These are phyloP conservation scores for Exobasidium rhododendri DNA, from an alignment of 1,284 basidiomycete genomes.

Conservation along the genomic window DNA sequence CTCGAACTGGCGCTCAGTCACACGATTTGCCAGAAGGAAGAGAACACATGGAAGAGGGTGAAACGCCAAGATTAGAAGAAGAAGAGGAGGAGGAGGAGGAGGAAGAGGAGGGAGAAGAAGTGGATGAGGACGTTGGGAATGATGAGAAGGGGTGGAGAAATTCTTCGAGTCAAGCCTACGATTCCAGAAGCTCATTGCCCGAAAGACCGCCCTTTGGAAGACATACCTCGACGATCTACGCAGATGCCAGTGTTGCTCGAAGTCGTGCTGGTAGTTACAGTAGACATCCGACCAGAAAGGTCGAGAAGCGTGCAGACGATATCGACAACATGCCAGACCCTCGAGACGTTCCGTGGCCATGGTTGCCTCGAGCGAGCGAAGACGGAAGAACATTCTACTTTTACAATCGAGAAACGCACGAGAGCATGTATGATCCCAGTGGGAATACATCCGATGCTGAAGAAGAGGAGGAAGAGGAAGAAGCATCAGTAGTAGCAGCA, in stretches of 20 bases:
- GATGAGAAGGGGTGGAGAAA: too few species aligned
- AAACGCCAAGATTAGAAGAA: background rate
- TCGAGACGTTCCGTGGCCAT: conserved; percentile 27
- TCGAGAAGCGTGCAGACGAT: conserved; percentile 14
- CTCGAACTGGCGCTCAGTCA: conserved; percentile 2
- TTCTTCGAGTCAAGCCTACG: too few species aligned
- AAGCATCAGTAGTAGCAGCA: too few species aligned
- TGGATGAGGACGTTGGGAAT: too few species aligned
- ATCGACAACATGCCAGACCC: conserved; percentile 30
- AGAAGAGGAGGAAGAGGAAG: conserved; percentile 21
- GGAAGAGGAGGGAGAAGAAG: background rate
- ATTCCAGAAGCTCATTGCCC: too few species aligned
- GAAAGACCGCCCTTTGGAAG: background rate
- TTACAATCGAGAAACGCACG: conserved; percentile 27
- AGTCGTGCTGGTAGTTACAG: background rate
- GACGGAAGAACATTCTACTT: conserved; percentile 37
- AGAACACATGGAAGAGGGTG: conserved; percentile 2
- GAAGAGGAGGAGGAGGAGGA: background rate
- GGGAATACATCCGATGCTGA: conserved; percentile 16
- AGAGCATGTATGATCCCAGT: conserved; percentile 29
- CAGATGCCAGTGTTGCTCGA: background rate
- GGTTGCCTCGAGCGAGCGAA: conserved; percentile 29
- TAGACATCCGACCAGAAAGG: background rate
- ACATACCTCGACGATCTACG: conserved; percentile 7
- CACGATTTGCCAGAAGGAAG: conserved; percentile 65